Conservation (phyloP, 768 basidiomycete species). For the Glaciozyma antarctica region DNA sequence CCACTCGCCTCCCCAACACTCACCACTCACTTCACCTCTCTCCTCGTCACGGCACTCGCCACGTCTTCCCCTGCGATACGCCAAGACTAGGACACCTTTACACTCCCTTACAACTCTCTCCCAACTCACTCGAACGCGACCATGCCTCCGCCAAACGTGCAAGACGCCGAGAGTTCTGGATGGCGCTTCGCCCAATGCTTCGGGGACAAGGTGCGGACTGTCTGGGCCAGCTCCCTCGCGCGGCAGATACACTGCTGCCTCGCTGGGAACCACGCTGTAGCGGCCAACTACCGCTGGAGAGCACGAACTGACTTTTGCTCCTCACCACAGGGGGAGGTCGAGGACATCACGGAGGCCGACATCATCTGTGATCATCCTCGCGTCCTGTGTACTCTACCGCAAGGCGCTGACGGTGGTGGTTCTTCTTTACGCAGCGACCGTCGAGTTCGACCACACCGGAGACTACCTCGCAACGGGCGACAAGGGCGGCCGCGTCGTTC, state of each 20-base stretch:
- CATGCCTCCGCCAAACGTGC: neutral
- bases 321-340: conserved; percentile 58
- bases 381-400: neutral
- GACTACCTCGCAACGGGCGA: conserved; percentile 99
- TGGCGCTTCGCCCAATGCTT: conserved; percentile 99
- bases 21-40: too few relatives aligned
- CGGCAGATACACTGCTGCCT: neutral
- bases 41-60: too few relatives aligned
- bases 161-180: conserved; percentile 42
- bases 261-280: too few relatives aligned
- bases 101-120: too few relatives aligned
- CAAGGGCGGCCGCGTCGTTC: conserved; percentile 96
- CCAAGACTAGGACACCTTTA: too few relatives aligned
- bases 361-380: conserved; percentile 55
- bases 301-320: neutral
- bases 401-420: neutral
- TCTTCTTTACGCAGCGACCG: conserved; percentile 50
- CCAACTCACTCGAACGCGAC: neutral
- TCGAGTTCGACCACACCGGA: conserved; percentile 98
- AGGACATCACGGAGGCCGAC: conserved; percentile 99
- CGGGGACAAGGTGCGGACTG: conserved; percentile 71
- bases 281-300: neutral
- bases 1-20: too few relatives aligned
- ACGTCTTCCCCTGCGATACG: too few relatives aligned
- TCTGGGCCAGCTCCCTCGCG: neutral